These are phyloP conservation scores for Phytophthora hibernalis DNA, from an alignment of 352 stramenopile species.

Conservation along the genomic window DNA sequence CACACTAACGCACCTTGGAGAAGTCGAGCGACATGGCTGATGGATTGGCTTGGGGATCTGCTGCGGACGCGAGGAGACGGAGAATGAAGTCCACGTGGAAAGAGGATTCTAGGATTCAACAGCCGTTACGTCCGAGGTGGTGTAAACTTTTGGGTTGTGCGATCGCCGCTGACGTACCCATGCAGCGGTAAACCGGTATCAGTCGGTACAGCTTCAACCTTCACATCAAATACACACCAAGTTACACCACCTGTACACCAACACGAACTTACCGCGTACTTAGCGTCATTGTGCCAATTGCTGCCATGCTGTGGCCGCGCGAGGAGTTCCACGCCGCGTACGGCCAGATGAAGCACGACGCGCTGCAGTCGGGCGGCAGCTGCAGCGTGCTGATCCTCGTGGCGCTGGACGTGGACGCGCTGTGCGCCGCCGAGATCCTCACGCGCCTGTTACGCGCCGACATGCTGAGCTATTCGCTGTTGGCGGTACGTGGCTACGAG, in stretches of 20 bases:
- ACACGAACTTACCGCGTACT: background rate
- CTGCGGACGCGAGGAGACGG: conserved; percentile 10
- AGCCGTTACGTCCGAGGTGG: conserved; percentile 16
- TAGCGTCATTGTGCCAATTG: conserved; percentile 2
- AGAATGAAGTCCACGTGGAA: conserved; percentile 36
- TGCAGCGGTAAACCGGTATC: too few species aligned
- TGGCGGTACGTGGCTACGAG: conserved; percentile 84
- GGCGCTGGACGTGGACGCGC: conserved; percentile 94
- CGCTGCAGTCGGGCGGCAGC: conserved; percentile 59
- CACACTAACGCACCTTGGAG: too few species aligned
- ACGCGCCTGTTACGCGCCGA: conserved; percentile 80
- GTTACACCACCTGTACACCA: background rate
- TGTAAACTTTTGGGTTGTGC: conserved; percentile 16
- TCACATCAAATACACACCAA: too few species aligned
- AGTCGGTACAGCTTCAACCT: too few species aligned
- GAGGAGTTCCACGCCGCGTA: conserved; percentile 90
- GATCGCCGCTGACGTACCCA: conserved; percentile 13
- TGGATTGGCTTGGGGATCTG: background rate
- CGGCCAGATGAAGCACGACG: conserved; percentile 83
- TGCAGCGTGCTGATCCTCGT: conserved; percentile 94
- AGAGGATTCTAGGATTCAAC: conserved; percentile 10
- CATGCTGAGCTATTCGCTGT: conserved; percentile 77
- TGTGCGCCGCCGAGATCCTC: conserved; percentile 95
- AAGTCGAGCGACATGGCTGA: conserved; percentile 79
- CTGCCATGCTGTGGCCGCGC: conserved; percentile 78